phyloP scores from a whole-genome alignment of 352 stramenopile genomes.

The Pythium dissimile region DNA sequence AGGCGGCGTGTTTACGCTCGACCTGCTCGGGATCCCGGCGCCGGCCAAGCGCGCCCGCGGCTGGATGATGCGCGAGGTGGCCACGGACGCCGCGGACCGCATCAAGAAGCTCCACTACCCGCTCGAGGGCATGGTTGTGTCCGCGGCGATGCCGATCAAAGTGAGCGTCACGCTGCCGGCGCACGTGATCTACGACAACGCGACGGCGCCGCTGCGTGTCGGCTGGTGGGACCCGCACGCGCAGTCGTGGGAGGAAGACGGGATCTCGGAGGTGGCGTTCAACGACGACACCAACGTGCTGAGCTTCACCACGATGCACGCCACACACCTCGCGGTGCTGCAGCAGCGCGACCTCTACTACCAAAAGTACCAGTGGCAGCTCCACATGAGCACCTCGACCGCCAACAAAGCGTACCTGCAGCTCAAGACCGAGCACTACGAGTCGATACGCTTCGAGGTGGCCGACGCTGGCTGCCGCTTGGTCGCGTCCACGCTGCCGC shows the following conservation, averaged over 20 bases:
- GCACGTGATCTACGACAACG: conserved; percentile 41
- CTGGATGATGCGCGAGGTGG: conserved; percentile 76
- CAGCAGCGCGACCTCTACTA: conserved; percentile 69
- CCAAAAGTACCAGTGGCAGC: conserved; percentile 55
- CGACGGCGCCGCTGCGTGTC: conserved; percentile 33
- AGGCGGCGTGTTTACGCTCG: conserved; percentile 61
- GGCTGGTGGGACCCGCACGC: conserved; percentile 60
- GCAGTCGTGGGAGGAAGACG: conserved; percentile 69
- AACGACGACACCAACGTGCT: conserved; percentile 54
- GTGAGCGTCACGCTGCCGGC: conserved; percentile 44
- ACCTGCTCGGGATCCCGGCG: conserved; percentile 62
- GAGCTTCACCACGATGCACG: conserved; percentile 71
- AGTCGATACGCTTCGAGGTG: conserved; percentile 64
- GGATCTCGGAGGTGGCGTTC: conserved; percentile 61
- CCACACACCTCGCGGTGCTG: conserved; percentile 68
- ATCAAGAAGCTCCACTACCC: conserved; percentile 70
- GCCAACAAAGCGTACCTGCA: conserved; percentile 36
- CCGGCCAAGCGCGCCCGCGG: conserved; percentile 64
- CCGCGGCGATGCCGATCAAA: conserved; percentile 64
- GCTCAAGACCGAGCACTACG: conserved; percentile 54
- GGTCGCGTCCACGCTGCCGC: conserved; percentile 39
- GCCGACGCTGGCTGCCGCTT: conserved; percentile 56
- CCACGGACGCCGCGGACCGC: conserved; percentile 33
- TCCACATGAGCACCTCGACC: conserved; percentile 52
- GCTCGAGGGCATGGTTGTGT: conserved; percentile 69